A percentile compares a stretch with the other conserved stretches of the same genome.
phyloP scores from a whole-genome alignment of 768 basidiomycete species.

The Astraeus odoratus region DNA sequence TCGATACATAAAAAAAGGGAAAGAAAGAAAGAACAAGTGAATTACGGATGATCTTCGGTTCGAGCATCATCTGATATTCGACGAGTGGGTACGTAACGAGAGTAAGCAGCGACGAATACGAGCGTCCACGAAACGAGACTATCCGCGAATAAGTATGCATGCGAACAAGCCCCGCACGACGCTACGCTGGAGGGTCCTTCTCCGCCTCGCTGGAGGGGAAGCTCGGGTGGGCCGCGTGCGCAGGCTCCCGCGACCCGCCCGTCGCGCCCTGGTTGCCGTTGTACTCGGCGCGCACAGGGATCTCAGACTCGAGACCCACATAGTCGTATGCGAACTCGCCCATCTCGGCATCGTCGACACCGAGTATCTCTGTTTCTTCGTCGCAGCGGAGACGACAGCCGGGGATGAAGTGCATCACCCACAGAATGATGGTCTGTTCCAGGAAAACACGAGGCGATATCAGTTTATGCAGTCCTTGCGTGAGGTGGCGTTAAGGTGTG shows the following conservation, averaged over 20 bases:
- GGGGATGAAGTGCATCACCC: conserved; percentile 85
- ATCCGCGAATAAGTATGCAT: no score
- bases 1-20: not conserved
- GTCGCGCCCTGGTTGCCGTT: conserved; percentile 17
- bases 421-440: conserved; percentile 65
- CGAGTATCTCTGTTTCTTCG: conserved; percentile 68
- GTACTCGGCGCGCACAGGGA: conserved; percentile 28
- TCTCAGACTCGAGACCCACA: conserved; percentile 60
- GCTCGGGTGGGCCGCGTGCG: conserved; percentile 25
- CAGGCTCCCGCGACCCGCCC: conserved; percentile 30
- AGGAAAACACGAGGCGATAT: not conserved
- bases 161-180: no score
- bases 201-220: conserved; percentile 25
- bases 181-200: conserved; percentile 9
- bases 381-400: conserved; percentile 63
- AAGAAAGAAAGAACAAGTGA: not conserved
- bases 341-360: conserved; percentile 86
- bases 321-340: conserved; percentile 90
- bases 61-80: no score
- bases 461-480: not conserved
- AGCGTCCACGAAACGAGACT: not conserved
- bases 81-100: no score
- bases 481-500: no score
- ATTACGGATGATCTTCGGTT: no score
- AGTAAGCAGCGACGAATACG: not conserved